Conservation (phyloP, 1,284 basidiomycete genomes). For the Apiotrichum siamense region DNA sequence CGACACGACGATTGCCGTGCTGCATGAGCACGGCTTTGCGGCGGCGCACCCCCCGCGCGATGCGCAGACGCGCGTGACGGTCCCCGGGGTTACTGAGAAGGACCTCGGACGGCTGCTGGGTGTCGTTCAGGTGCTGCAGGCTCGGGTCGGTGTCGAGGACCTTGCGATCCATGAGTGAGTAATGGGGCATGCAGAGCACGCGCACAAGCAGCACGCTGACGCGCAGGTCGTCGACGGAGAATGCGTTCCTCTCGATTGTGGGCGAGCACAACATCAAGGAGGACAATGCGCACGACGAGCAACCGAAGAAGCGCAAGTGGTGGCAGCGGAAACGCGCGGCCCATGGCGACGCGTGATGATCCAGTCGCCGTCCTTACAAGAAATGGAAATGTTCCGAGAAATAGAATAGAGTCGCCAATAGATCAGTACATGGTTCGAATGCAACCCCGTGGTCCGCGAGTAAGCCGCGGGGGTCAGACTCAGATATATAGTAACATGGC, state of each 20-base stretch:
- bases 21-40: conserved; percentile 59
- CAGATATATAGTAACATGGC: too few species aligned
- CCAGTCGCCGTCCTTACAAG: too few species aligned
- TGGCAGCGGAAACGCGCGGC: too few species aligned
- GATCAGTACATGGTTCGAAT: too few species aligned
- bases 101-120: conserved; percentile 21
- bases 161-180: conserved; percentile 37
- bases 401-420: too few species aligned
- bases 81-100: conserved; percentile 28
- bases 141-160: conserved; percentile 15
- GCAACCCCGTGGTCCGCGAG: too few species aligned
- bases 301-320: too few species aligned
- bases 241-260: conserved; percentile 36
- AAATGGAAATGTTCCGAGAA: too few species aligned
- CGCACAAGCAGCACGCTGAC: background rate
- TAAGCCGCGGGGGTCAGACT: too few species aligned
- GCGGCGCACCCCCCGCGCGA: conserved; percentile 34
- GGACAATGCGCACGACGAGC: too few species aligned
- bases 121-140: conserved; percentile 16
- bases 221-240: conserved; percentile 32
- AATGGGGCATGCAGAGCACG: too few species aligned
- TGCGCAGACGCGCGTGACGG: conserved; percentile 26
- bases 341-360: too few species aligned
- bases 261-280: conserved; percentile 23
- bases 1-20: conserved; percentile 55